Base-by-base conservation (phyloP, 2,329 filamentous ascomycete species). In the Exophiala oligosperma region DNA sequence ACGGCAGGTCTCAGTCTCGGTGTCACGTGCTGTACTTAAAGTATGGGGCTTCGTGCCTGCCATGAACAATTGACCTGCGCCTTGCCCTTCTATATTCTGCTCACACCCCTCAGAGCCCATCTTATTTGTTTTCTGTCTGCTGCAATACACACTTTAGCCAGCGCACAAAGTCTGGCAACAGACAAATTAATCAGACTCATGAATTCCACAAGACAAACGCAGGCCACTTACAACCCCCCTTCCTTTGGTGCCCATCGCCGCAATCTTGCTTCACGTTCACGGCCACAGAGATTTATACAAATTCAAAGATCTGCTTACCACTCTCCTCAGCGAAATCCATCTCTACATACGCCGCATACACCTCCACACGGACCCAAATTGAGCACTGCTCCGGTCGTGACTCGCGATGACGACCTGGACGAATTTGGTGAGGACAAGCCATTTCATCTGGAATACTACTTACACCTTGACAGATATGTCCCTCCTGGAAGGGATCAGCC, bases 341-440 rank as follows among this genome's bases (percentile, higher is more conserved):
- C 67, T 62, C 72, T 68, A 8, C 71, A 71, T 57, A 67, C 60
- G 48, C 64, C 61, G 35, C 17, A 49, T 29, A 21, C 21, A 46
- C 6, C n/a, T 14, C 37, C 23, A 35, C 2, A 50, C 40, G 37
- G 24, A 35, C 26, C 41, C 37, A 40, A 7, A 50, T 55, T 46
- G 29, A 53, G 12, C 49, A 47, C 14, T 37, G 17, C 21, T 47
- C 52, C 2, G 23, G 17, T 47, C 41, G 26, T 3, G 57, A 54
- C 40, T 21, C 35, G 43, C 26, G 58, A 64, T 44, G 52, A 26
- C 9, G 56, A 56, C 29, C 54, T 66, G 4, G 64, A 66, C 48
- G 62, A 57, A 24, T 66, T 66, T 49, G 64, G 64, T 65, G 47
- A 56, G 62, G 26, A 29, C 23, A 9, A n/a, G 14, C 17, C 43